Evolutionary conservation across 805 yeast species (phyloP).

Genomic region (Nakazawaea holstii): DNA sequence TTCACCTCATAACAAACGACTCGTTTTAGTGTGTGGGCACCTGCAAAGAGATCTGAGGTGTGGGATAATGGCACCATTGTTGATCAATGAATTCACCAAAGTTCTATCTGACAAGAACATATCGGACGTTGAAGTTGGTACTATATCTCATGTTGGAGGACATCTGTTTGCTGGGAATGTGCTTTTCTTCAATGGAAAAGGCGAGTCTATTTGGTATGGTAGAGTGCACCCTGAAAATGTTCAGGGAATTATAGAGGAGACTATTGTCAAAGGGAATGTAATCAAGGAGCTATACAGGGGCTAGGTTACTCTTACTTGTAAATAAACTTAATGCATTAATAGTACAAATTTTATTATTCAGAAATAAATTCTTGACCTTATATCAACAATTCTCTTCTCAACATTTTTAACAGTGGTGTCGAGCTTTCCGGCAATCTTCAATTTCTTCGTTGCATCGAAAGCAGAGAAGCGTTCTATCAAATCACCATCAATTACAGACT

Average conservation of each 20-base stretch:
- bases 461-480: conserved; percentile 54
- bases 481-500: conserved; percentile 84
- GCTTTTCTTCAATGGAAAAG: conserved; percentile 42
- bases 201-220: conserved; percentile 68
- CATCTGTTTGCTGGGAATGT: conserved; percentile 86
- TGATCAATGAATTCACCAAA: conserved; percentile 42
- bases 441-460: conserved; percentile 28
- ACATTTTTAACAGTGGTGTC: conserved; percentile 45
- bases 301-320: not conserved
- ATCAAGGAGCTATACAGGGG: conserved; percentile 59
- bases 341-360: not conserved
- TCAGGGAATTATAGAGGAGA: conserved; percentile 57
- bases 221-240: conserved; percentile 61
- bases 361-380: conserved; percentile 34
- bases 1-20: conserved; percentile 17
- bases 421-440: conserved; percentile 33
- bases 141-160: conserved; percentile 78
- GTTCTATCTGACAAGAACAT: conserved; percentile 35
- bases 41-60: conserved; percentile 58
- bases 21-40: conserved; percentile 65
- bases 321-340: not conserved
- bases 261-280: conserved; percentile 42
- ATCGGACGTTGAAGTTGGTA: conserved; percentile 38
- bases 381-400: conserved; percentile 45
- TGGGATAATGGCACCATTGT: conserved; percentile 59